Conservation (phyloP, 805 yeast species). For the Metschnikowia drakensbergensis region DNA sequence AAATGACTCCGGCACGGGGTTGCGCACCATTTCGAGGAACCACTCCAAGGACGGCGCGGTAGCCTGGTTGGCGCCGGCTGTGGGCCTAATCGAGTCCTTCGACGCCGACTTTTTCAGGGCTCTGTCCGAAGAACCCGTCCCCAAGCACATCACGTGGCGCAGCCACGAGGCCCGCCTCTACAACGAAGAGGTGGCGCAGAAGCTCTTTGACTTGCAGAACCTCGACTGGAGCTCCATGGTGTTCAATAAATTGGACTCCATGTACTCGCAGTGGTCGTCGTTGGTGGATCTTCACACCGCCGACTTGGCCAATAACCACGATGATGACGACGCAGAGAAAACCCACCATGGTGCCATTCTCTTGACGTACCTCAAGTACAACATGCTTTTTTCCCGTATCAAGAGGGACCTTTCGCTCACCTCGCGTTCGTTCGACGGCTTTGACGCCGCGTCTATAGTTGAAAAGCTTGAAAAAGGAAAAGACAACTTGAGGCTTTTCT, state of each 20-base stretch:
- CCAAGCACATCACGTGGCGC: slow-evolving; percentile 45
- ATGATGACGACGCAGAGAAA: slow-evolving; percentile 51
- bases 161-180: slow-evolving; percentile 54
- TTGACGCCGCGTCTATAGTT: too few relatives aligned
- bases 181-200: slow-evolving; percentile 69
- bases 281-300: slow-evolving; percentile 57
- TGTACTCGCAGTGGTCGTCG: slow-evolving; percentile 65
- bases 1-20: slow-evolving; percentile 33
- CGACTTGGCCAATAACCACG: slow-evolving; percentile 48
- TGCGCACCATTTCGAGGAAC: slow-evolving; percentile 47
- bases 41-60: slow-evolving; percentile 31
- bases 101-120: slow-evolving; percentile 38
- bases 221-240: slow-evolving; percentile 22
- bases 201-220: slow-evolving; percentile 41
- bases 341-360: slow-evolving; percentile 72
- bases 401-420: slow-evolving; percentile 61
- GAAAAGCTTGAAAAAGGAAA: slow-evolving; percentile 18
- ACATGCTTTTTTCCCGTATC: slow-evolving; percentile 59
- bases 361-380: slow-evolving; percentile 70
- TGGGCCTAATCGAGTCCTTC: slow-evolving; percentile 34
- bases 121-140: slow-evolving; percentile 24
- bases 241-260: slow-evolving; percentile 52
- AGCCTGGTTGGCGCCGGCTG: slow-evolving; percentile 37
- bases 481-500: slow-evolving; percentile 48
- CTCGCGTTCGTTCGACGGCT: too few relatives aligned